These are phyloP conservation scores for Aspergillus ruber DNA, from an alignment of 2,329 filamentous ascomycete genomes.

Conservation along the genomic window DNA sequence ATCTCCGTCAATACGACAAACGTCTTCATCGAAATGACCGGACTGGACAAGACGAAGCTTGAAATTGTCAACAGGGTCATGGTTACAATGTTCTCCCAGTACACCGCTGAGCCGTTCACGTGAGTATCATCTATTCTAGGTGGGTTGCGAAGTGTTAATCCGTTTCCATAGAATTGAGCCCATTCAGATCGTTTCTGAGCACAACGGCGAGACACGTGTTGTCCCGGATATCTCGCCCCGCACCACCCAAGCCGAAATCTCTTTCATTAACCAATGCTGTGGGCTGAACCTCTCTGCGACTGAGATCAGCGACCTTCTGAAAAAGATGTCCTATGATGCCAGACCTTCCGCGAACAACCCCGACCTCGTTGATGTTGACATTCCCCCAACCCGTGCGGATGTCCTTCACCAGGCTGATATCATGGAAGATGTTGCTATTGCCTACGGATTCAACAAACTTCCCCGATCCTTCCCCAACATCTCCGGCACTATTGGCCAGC, in stretches of 20 bases:
- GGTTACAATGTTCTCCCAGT: slow-evolving; percentile 93
- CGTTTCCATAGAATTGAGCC: slow-evolving; percentile 62
- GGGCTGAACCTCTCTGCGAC: slow-evolving; percentile 70
- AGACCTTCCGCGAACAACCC: slow-evolving; percentile 63
- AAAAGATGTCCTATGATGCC: slow-evolving; percentile 83
- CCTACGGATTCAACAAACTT: slow-evolving; percentile 95
- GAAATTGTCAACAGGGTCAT: slow-evolving; percentile 95
- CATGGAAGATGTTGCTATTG: slow-evolving; percentile 97
- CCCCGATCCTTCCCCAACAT: slow-evolving; percentile 81
- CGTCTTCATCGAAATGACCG: slow-evolving; percentile 94
- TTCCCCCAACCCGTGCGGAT: slow-evolving; percentile 87
- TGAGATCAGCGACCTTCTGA: slow-evolving; percentile 70
- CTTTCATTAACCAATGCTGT: slow-evolving; percentile 90
- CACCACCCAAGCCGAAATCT: slow-evolving; percentile 72
- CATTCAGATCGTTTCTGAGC: slow-evolving; percentile 82
- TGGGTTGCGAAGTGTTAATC: slow-evolving; percentile 4
- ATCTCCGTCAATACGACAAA: slow-evolving; percentile 88
- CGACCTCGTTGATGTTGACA: slow-evolving; percentile 70
- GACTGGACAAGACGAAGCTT: slow-evolving; percentile 90
- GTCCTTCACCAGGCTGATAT: slow-evolving; percentile 95
- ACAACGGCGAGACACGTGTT: slow-evolving; percentile 76
- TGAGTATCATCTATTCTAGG: slow-evolving; percentile 20
- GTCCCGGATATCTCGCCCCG: slow-evolving; percentile 76
- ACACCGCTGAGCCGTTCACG: slow-evolving; percentile 82
- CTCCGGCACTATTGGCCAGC: slow-evolving; percentile 77